Percentiles rank a stretch among this genome's conserved stretches.
Conservation (phyloP, 2,329 filamentous ascomycete genomes). For the Xylariaceae sp. region DNA sequence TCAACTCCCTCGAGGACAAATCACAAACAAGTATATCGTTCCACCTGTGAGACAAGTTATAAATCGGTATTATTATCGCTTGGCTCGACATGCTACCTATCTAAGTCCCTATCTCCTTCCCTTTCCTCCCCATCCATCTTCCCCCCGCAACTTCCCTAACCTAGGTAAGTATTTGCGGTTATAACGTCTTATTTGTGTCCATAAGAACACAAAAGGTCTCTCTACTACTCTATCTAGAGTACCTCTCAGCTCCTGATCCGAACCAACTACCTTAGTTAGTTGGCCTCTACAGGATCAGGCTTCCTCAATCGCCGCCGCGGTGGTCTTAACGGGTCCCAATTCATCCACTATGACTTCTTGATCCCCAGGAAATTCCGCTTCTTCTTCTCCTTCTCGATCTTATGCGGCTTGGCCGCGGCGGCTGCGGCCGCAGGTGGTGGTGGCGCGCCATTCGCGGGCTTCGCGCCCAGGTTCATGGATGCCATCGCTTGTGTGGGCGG, state of each 20-base stretch:
- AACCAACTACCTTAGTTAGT: no score
- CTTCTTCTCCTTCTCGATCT: slow-evolving; percentile 56
- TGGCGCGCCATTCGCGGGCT: slow-evolving; percentile 26
- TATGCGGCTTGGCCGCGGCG: slow-evolving; percentile 37
- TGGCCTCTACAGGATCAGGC: no score
- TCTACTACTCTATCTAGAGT: no score
- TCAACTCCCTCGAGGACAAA: no score
- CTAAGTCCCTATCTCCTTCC: neutral
- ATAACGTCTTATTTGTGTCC: no score
- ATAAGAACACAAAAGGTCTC: no score
- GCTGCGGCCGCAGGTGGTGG: slow-evolving; percentile 22
- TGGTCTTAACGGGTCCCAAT: neutral
- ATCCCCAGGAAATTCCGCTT: slow-evolving; percentile 53
- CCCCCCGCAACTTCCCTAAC: neutral
- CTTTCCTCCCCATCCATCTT: neutral
- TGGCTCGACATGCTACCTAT: neutral
- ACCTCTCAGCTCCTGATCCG: no score
- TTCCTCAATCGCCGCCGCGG: neutral
- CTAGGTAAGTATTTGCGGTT: neutral
- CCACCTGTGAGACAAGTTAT: neutral
- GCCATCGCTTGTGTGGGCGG: slow-evolving; percentile 53
- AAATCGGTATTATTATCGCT: neutral
- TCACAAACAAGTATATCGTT: no score
- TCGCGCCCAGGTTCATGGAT: slow-evolving; percentile 45
- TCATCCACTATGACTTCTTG: slow-evolving; percentile 43